These are phyloP conservation scores for Clonostachys byssicola DNA, from an alignment of 2,329 filamentous ascomycete genomes.

Conservation along the genomic window DNA sequence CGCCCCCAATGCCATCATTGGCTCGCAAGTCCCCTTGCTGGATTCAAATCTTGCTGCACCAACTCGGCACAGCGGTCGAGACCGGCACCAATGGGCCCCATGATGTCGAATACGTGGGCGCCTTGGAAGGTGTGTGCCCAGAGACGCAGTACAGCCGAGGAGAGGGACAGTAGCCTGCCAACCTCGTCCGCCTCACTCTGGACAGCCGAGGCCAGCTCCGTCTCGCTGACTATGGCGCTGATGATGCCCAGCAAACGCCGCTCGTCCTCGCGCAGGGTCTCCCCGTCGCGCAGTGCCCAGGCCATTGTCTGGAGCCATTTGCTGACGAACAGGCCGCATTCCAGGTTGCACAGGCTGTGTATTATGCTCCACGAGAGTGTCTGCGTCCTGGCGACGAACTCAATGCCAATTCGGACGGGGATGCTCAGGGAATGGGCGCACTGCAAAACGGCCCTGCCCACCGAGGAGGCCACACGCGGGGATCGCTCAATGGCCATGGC, in stretches of 20 bases:
- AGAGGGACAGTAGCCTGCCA: slow-evolving; percentile 48
- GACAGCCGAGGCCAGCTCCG: slow-evolving; percentile 56
- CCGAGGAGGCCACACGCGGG: not conserved
- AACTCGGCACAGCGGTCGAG: slow-evolving; percentile 54
- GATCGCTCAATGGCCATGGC: no score
- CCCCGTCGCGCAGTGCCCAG: slow-evolving; percentile 43
- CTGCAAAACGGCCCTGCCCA: not conserved
- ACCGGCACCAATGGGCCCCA: slow-evolving; percentile 52
- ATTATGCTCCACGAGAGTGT: not conserved
- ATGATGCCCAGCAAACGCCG: slow-evolving; percentile 40
- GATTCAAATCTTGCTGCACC: slow-evolving; percentile 36
- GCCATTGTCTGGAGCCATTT: not conserved
- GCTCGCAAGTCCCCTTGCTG: no score
- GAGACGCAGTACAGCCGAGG: slow-evolving; percentile 52
- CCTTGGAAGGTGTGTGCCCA: slow-evolving; percentile 62
- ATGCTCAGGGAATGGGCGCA: not conserved
- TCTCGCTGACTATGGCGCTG: slow-evolving; percentile 37
- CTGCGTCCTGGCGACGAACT: not conserved
- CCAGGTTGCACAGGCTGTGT: not conserved
- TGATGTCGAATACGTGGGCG: slow-evolving; percentile 56
- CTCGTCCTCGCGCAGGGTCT: slow-evolving; percentile 49
- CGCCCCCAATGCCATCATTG: no score
- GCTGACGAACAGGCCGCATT: not conserved
- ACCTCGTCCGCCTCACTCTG: slow-evolving; percentile 43
- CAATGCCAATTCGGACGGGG: not conserved